These are phyloP conservation scores for rapeseed (Brassica napus) DNA, from an alignment of 345 rosid species.

Conservation along the genomic window DNA sequence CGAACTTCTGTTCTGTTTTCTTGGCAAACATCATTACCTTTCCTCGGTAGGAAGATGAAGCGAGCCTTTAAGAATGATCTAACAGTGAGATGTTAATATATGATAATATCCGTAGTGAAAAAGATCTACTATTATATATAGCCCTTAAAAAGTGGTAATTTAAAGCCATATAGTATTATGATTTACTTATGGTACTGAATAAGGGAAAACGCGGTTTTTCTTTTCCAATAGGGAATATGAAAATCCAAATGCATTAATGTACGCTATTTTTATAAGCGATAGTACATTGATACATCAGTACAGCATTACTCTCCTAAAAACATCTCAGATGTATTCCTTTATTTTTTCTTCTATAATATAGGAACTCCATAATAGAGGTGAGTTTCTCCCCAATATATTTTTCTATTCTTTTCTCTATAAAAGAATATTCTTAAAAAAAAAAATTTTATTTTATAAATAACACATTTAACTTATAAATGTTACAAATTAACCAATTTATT, in stretches of 20 bases:
- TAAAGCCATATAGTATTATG: not conserved
- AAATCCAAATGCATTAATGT: conserved; percentile 19
- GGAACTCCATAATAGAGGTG: no score
- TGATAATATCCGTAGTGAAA: not conserved
- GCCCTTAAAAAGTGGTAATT: not conserved
- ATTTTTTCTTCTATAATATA: no score
- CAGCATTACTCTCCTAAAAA: no score
- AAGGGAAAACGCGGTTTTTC: not conserved
- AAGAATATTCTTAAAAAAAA: no score
- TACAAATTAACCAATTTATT: no score
- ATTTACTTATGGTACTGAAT: conserved; percentile 13
- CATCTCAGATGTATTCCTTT: no score
- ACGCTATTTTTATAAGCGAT: not conserved
- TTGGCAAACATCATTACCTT: not conserved
- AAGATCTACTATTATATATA: not conserved
- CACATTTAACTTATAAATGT: no score
- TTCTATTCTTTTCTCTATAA: no score
- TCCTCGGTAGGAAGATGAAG: conserved; percentile 15
- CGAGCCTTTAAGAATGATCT: not conserved
- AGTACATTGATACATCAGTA: not conserved
- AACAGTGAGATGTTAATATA: not conserved
- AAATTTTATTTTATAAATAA: no score
- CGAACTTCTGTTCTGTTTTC: not conserved
- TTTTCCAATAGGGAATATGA: conserved; percentile 25
- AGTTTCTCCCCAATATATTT: no score